These are phyloP conservation scores for Mycosarcoma mackinlayi DNA, from an alignment of 1,284 basidiomycete genomes.

Conservation along the genomic window DNA sequence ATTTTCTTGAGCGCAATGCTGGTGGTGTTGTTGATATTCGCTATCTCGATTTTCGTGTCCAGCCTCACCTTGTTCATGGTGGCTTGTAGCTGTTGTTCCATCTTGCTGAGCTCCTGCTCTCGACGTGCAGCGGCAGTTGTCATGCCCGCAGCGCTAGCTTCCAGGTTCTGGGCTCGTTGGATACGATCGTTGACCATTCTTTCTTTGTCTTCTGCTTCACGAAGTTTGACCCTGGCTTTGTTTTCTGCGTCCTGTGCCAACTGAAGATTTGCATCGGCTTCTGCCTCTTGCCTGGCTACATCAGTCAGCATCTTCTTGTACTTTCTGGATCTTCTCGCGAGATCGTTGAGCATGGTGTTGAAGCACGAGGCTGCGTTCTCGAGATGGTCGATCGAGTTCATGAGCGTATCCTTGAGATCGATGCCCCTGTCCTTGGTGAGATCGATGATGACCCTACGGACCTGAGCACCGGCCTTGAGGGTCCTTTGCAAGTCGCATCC, in stretches of 20 bases:
- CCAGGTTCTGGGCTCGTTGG: neutral
- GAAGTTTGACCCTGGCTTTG: neutral
- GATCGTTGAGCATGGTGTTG: slow-evolving; percentile 11
- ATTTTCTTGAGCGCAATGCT: neutral
- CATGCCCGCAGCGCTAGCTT: neutral
- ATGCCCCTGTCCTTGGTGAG: slow-evolving; percentile 6
- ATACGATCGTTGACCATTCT: neutral
- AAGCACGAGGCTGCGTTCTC: slow-evolving; percentile 10
- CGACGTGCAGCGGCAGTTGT: neutral
- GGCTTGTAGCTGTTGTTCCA: neutral
- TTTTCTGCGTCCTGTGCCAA: neutral
- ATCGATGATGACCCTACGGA: slow-evolving; percentile 26
- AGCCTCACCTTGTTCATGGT: neutral
- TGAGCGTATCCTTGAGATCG: slow-evolving; percentile 1
- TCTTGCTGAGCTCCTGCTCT: neutral
- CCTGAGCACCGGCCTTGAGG: slow-evolving; percentile 19
- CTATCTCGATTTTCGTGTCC: slow-evolving; percentile 1
- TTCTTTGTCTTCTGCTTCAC: neutral
- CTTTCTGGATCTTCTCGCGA: neutral
- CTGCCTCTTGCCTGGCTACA: slow-evolving; percentile 5
- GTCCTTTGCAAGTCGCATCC: slow-evolving; percentile 5
- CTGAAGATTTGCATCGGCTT: neutral
- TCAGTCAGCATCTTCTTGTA: slow-evolving; percentile 5
- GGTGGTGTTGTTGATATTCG: slow-evolving; percentile 6
- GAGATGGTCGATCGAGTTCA: slow-evolving; percentile 14